phyloP scores from a whole-genome alignment of 345 rosid genomes.

The Aquilaria malaccensis region DNA sequence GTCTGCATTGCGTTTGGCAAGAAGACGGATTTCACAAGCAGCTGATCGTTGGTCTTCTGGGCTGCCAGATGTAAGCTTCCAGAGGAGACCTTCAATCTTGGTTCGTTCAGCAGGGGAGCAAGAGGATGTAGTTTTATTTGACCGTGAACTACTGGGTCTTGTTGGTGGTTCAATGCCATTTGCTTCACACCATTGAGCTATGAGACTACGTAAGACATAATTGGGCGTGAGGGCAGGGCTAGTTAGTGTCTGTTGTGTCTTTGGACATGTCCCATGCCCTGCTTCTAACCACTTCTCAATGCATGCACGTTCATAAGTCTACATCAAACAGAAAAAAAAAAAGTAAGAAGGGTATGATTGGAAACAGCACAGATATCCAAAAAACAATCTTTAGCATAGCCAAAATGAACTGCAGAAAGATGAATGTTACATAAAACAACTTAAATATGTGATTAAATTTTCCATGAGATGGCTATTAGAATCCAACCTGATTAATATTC shows the following conservation, averaged over 20 bases:
- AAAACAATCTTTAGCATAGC: slow-evolving; percentile 1
- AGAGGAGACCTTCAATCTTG: slow-evolving; percentile 67
- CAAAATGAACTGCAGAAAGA: not conserved
- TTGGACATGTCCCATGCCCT: slow-evolving; percentile 89
- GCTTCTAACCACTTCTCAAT: slow-evolving; percentile 95
- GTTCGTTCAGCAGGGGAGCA: slow-evolving; percentile 69
- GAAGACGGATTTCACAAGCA: slow-evolving; percentile 93
- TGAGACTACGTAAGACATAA: slow-evolving; percentile 89
- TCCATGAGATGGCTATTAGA: no score
- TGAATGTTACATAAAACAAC: not conserved
- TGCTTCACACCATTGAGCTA: slow-evolving; percentile 95
- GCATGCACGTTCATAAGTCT: slow-evolving; percentile 93
- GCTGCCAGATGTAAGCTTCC: slow-evolving; percentile 64
- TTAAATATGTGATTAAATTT: no score
- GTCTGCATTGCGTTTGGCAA: slow-evolving; percentile 94
- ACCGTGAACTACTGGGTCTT: slow-evolving; percentile 62
- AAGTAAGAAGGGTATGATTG: slow-evolving; percentile 3
- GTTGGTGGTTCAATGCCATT: slow-evolving; percentile 87
- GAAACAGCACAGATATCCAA: not conserved
- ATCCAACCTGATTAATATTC: no score
- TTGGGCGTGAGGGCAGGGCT: slow-evolving; percentile 75
- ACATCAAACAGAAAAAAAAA: slow-evolving; percentile 18
- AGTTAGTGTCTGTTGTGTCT: slow-evolving; percentile 76
- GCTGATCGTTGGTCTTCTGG: slow-evolving; percentile 80
- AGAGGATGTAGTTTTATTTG: slow-evolving; percentile 51